phyloP scores from a whole-genome alignment of 345 rosid genomes.

The Pseudoturritis turrita region DNA sequence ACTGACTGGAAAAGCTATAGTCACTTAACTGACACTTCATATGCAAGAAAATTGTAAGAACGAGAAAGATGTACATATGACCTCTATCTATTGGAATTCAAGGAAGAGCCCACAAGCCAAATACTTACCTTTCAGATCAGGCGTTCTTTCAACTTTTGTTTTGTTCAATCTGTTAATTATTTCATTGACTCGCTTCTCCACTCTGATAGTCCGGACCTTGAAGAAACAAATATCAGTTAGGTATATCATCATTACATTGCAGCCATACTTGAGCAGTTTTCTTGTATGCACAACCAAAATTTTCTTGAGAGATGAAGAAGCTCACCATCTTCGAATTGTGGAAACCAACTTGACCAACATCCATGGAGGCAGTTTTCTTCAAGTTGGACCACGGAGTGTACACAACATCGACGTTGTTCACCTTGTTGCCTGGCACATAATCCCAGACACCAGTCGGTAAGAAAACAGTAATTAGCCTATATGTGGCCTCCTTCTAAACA shows the following conservation, averaged over 20 bases:
- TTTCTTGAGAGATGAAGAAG: neutral
- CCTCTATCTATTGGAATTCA: neutral
- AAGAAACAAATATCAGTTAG: slow-evolving; percentile 15
- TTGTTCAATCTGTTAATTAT: slow-evolving; percentile 87
- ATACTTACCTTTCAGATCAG: slow-evolving; percentile 81
- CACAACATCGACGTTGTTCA: slow-evolving; percentile 89
- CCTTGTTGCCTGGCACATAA: slow-evolving; percentile 77
- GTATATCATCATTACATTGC: neutral
- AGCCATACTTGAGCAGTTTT: neutral
- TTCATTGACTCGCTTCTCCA: slow-evolving; percentile 92
- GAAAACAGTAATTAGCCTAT: slow-evolving; percentile 28
- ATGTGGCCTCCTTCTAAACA: slow-evolving; percentile 28
- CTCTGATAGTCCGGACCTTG: slow-evolving; percentile 85
- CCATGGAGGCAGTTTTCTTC: slow-evolving; percentile 97
- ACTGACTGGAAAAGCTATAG: neutral
- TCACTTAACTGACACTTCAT: neutral
- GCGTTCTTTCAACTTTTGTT: slow-evolving; percentile 85
- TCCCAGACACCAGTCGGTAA: slow-evolving; percentile 26
- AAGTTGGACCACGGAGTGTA: slow-evolving; percentile 96
- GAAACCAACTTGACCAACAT: slow-evolving; percentile 99
- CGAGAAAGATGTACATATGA: neutral
- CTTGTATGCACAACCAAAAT: neutral
- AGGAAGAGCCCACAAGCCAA: neutral
- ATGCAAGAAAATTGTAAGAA: neutral
- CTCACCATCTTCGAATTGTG: slow-evolving; percentile 82